Conservation (phyloP, 441 rosid species). For the Jatropha multifida region DNA sequence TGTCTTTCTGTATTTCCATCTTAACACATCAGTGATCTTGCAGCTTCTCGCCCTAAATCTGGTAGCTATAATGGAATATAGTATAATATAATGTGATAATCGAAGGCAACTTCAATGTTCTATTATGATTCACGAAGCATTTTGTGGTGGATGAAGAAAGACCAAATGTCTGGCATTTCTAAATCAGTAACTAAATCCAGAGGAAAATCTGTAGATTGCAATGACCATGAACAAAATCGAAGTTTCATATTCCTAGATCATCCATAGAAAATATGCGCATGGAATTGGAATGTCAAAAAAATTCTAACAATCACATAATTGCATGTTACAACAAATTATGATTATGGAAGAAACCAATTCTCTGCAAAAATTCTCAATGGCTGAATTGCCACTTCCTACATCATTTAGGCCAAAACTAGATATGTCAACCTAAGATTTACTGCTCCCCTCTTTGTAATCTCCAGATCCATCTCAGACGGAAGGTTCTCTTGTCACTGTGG, state of each 20-base stretch:
- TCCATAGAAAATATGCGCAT: neutral
- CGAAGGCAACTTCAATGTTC: too few species aligned
- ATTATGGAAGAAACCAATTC: neutral
- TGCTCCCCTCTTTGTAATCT: neutral
- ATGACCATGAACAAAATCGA: neutral
- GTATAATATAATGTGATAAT: too few species aligned
- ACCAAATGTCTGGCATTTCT: too few species aligned
- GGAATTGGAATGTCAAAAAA: neutral
- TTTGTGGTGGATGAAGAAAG: too few species aligned
- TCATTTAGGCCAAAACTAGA: neutral
- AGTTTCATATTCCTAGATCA: neutral
- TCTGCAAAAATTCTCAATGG: neutral
- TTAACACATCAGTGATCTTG: neutral
- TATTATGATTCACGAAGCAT: too few species aligned
- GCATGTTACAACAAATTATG: neutral
- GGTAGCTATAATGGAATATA: too few species aligned
- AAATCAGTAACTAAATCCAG: too few species aligned
- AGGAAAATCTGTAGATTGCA: neutral
- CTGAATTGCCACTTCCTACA: neutral
- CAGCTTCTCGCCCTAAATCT: too few species aligned
- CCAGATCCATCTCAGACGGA: conserved; percentile 33
- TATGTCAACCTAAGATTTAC: neutral
- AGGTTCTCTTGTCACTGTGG: conserved; percentile 73
- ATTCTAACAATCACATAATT: neutral
- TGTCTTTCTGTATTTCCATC: neutral